Evolutionary conservation across 805 yeast species (phyloP).

Genomic region (Kazachstania martiniae): DNA sequence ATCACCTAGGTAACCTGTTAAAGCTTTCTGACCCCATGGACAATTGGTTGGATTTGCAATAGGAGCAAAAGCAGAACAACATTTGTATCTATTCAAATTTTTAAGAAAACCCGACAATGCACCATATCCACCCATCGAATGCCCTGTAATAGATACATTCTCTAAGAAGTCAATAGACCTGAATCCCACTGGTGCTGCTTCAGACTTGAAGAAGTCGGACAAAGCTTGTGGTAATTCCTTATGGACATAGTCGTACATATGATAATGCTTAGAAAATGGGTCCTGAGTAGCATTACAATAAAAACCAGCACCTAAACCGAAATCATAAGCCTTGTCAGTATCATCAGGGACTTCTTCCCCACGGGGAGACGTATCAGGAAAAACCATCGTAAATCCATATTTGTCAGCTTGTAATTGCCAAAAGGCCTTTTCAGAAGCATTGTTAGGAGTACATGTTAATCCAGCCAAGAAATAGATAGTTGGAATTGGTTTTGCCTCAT

Average conservation of each 20-base stretch:
- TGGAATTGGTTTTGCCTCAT: slow-evolving; percentile 38
- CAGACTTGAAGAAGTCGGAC: slow-evolving; percentile 24
- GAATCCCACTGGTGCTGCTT: slow-evolving; percentile 18
- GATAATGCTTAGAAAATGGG: slow-evolving; percentile 64
- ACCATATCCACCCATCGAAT: slow-evolving; percentile 98
- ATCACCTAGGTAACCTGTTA: slow-evolving; percentile 63
- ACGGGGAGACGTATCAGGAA: slow-evolving; percentile 96
- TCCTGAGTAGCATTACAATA: slow-evolving; percentile 73
- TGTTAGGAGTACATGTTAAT: slow-evolving; percentile 85
- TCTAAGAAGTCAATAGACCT: slow-evolving; percentile 44
- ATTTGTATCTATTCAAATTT: slow-evolving; percentile 51
- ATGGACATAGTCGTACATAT: slow-evolving; percentile 78
- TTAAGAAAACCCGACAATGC: slow-evolving; percentile 62
- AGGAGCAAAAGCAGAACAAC: slow-evolving; percentile 87
- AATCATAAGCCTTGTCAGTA: slow-evolving; percentile 52
- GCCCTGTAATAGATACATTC: slow-evolving; percentile 77
- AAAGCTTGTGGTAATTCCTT: slow-evolving; percentile 55
- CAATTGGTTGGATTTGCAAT: slow-evolving; percentile 66
- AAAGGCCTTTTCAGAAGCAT: slow-evolving; percentile 88
- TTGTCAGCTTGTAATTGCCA: slow-evolving; percentile 71
- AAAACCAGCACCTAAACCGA: slow-evolving; percentile 94
- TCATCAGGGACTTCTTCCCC: slow-evolving; percentile 77
- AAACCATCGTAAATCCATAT: slow-evolving; percentile 78
- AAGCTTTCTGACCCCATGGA: slow-evolving; percentile 86
- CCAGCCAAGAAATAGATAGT: slow-evolving; percentile 77